A percentile compares a stretch with the other conserved stretches of the same genome.
Evolutionary conservation across 495 filamentous ascomycete species (phyloP).

Genomic region (Aspergillus panamensis): DNA sequence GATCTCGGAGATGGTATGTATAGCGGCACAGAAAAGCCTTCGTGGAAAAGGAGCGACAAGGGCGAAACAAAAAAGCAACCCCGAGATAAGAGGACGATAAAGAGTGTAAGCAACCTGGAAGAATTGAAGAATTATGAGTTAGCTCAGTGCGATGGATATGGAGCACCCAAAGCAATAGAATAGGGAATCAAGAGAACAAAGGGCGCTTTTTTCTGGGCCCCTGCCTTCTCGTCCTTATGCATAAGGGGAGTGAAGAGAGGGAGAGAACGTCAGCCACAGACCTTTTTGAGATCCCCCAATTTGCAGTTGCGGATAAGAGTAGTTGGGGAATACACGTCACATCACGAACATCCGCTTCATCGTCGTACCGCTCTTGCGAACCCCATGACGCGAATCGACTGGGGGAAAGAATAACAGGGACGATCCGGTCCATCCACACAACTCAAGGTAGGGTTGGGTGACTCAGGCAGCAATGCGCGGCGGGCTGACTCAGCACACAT

Average conservation of each 20-base stretch:
- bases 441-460: not conserved
- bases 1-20: not conserved
- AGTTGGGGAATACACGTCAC: constrained; percentile 7
- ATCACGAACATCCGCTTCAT: constrained; percentile 13
- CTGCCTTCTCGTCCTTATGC: constrained; percentile 1
- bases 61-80: constrained; percentile 3
- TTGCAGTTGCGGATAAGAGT: constrained; percentile 1
- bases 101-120: constrained; percentile 20
- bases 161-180: not conserved
- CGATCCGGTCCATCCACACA: not conserved
- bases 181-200: constrained; percentile 6
- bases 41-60: constrained; percentile 20
- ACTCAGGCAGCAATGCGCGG: not conserved
- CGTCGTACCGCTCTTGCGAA: not conserved
- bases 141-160: constrained; percentile 2
- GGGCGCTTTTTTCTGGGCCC: not conserved
- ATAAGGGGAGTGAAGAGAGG: not conserved
- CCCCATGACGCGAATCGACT: not conserved
- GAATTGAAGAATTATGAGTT: constrained; percentile 6
- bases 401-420: not conserved
- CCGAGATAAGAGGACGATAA: constrained; percentile 9
- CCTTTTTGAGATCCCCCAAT: constrained; percentile 5
- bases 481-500: constrained; percentile 28
- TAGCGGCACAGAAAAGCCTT: constrained; percentile 1
- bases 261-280: constrained; percentile 11